Percentiles rank a stretch among this genome's conserved stretches.
Conservation (phyloP, 164 flowering plant species). For the Brasenia schreberi region DNA sequence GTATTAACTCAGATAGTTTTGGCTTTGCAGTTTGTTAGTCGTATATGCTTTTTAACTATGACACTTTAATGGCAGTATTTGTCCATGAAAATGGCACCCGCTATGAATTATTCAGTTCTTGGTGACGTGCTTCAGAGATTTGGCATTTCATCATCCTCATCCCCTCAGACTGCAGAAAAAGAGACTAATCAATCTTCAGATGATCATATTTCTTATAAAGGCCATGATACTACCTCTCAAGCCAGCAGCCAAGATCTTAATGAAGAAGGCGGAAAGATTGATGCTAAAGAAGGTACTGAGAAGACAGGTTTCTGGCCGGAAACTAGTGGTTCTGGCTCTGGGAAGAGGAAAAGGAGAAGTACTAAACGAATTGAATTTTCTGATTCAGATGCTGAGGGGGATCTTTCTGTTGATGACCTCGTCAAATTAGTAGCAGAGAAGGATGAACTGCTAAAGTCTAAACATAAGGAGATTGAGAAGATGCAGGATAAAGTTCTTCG, state of each 20-base stretch:
- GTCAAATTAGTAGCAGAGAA: conserved; percentile 68
- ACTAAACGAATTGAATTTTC: conserved; percentile 47
- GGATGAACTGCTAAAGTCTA: conserved; percentile 43
- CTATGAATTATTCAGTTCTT: conserved; percentile 13
- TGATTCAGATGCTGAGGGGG: conserved; percentile 63
- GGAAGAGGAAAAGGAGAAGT: conserved; percentile 23
- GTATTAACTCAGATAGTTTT: too few species aligned
- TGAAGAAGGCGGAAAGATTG: conserved; percentile 9
- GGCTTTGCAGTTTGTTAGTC: neutral
- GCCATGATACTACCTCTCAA: conserved; percentile 1
- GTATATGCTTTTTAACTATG: neutral
- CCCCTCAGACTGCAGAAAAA: conserved; percentile 47
- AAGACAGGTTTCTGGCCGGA: conserved; percentile 37
- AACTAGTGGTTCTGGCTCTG: conserved; percentile 12
- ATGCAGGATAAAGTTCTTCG: conserved; percentile 77
- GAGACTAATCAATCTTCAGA: conserved; percentile 17
- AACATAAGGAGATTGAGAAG: conserved; percentile 45
- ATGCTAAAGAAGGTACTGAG: conserved; percentile 16
- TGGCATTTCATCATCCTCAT: conserved; percentile 58
- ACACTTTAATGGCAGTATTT: conserved; percentile 2
- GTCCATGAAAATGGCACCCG: conserved; percentile 15
- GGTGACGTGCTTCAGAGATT: conserved; percentile 22
- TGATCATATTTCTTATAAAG: conserved; percentile 11
- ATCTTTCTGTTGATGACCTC: conserved; percentile 54
- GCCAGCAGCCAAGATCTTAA: conserved; percentile 4